A percentile compares a stretch with the other conserved stretches of the same genome.
Evolutionary conservation across 768 basidiomycete genomes (phyloP).

Genomic region (Calocybe gangraenosa): DNA sequence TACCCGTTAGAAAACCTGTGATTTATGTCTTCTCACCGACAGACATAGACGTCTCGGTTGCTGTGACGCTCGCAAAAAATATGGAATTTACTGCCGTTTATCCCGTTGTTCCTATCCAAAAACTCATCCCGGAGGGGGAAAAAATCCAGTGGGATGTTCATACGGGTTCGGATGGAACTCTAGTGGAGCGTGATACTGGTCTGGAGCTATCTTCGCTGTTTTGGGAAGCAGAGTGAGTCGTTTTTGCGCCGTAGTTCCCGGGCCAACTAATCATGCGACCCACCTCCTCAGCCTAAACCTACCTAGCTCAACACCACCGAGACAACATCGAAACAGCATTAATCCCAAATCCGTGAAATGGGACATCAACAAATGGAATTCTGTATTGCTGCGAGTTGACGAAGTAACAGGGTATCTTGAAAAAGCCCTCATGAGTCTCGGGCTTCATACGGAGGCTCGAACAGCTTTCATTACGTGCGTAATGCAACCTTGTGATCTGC

Average conservation of each 20-base stretch:
- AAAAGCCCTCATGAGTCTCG: constrained; percentile 23
- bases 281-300: constrained; percentile 5
- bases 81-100: constrained; percentile 33
- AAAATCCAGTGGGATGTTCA: constrained; percentile 31
- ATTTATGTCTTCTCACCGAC: constrained; percentile 30
- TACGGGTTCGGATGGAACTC: constrained; percentile 22
- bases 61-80: constrained; percentile 25
- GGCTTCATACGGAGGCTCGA: constrained; percentile 38
- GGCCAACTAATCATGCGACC: no score
- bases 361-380: constrained; percentile 20
- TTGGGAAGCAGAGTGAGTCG: constrained; percentile 34
- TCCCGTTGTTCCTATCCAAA: constrained; percentile 25
- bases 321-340: neutral
- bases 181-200: constrained; percentile 25
- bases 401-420: constrained; percentile 34
- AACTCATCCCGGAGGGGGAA: constrained; percentile 11
- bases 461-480: constrained; percentile 44
- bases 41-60: constrained; percentile 22
- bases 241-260: no score
- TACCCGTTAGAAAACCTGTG: constrained; percentile 25
- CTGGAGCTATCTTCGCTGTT: constrained; percentile 31
- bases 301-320: neutral
- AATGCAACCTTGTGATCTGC: neutral
- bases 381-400: constrained; percentile 24
- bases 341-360: constrained; percentile 10